Evolutionary conservation across 768 basidiomycete genomes (phyloP).

Genomic region (Phallus indusiatus): DNA sequence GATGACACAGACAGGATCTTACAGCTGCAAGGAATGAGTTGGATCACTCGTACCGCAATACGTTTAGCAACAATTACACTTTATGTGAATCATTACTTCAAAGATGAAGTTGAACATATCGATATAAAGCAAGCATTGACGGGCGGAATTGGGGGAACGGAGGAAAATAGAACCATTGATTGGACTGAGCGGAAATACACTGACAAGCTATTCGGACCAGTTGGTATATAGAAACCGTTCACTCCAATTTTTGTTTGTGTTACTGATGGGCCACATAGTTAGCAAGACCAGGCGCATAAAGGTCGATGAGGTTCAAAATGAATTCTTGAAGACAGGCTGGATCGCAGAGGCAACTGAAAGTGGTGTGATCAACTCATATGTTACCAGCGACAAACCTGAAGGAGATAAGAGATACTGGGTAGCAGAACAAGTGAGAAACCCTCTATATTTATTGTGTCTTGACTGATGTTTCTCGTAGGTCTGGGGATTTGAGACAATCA

Average conservation of each 20-base stretch:
- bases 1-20: slow-evolving; percentile 57
- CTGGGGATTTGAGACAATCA: slow-evolving; percentile 9
- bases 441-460: neutral
- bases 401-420: neutral
- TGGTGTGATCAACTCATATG: slow-evolving; percentile 4
- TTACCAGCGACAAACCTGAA: slow-evolving; percentile 7
- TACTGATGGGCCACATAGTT: neutral
- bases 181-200: slow-evolving; percentile 5
- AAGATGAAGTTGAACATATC: slow-evolving; percentile 12
- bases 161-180: slow-evolving; percentile 12
- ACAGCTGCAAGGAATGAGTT: slow-evolving; percentile 59
- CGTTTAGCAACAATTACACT: slow-evolving; percentile 47
- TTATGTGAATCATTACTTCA: slow-evolving; percentile 45
- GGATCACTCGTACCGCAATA: slow-evolving; percentile 59
- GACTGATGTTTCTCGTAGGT: neutral
- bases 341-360: slow-evolving; percentile 25
- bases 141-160: slow-evolving; percentile 12
- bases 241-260: neutral
- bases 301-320: slow-evolving; percentile 22
- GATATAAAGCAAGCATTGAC: slow-evolving; percentile 14
- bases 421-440: slow-evolving; percentile 2
- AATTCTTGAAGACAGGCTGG: slow-evolving; percentile 34
- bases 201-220: slow-evolving; percentile 1
- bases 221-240: neutral
- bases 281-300: slow-evolving; percentile 20